These are phyloP conservation scores for Plasmopara muralis DNA, from an alignment of 352 stramenopile species.

Conservation along the genomic window DNA sequence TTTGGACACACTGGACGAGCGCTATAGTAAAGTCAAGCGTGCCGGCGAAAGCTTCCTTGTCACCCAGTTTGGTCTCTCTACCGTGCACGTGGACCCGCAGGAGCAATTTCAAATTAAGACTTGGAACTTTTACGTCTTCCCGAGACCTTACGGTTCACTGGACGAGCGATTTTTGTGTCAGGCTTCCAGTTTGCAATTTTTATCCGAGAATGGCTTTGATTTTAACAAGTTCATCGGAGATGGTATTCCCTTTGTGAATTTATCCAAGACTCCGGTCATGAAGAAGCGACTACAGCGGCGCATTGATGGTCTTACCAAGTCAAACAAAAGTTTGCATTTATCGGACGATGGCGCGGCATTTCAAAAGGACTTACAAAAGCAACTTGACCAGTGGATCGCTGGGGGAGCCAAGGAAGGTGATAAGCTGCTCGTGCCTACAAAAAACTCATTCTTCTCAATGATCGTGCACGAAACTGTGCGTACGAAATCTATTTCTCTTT, in stretches of 20 bases:
- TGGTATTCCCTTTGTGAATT: slow-evolving; percentile 72
- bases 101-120: slow-evolving; percentile 59
- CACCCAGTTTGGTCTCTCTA: slow-evolving; percentile 77
- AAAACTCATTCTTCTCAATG: slow-evolving; percentile 71
- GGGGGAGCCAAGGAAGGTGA: slow-evolving; percentile 42
- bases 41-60: slow-evolving; percentile 76
- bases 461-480: slow-evolving; percentile 60
- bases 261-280: slow-evolving; percentile 41
- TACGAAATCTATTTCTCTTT: slow-evolving; percentile 50
- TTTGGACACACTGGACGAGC: slow-evolving; percentile 69
- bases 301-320: slow-evolving; percentile 51
- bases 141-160: slow-evolving; percentile 46
- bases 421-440: slow-evolving; percentile 44
- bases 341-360: slow-evolving; percentile 40
- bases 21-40: slow-evolving; percentile 67
- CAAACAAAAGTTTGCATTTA: slow-evolving; percentile 50
- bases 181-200: slow-evolving; percentile 71
- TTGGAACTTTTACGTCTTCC: slow-evolving; percentile 87
- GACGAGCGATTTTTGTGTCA: slow-evolving; percentile 80
- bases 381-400: slow-evolving; percentile 48
- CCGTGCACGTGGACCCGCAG: slow-evolving; percentile 54
- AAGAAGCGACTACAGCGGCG: slow-evolving; percentile 47
- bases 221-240: slow-evolving; percentile 85
- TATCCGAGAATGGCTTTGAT: slow-evolving; percentile 79
- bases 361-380: slow-evolving; percentile 36